Evolutionary conservation across 1,139 yeast genomes (phyloP), one percentile per base, ranked within the genome.

Genomic region (Pichia sp.): DNA sequence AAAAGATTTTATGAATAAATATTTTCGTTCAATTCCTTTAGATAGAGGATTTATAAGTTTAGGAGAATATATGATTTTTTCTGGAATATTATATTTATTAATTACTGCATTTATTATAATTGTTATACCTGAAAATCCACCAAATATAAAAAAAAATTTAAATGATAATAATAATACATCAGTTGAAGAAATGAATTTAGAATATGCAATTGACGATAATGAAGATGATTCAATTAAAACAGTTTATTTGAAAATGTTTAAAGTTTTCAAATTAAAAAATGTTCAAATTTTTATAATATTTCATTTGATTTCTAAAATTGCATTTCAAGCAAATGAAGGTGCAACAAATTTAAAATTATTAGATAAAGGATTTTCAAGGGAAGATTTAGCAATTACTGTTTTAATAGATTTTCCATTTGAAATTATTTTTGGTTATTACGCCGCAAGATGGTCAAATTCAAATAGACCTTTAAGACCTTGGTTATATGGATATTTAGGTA

Each of bases 401-500:
- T 67, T 92, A 43, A 86, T 94, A 43, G 97, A 92, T 62, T 92
- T 92, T 65, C 99, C 99, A 7, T 89, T 92, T 65, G 98, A 94
- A 63, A 83, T 92, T 63, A 66, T 92, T 3, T 90, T 92, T 66
- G 97, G 98, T 0, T 92, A 89, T 62, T 90, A 89, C 58, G 96
- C 96, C 2, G 98, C 96, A 4, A 79, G 89, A 56, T 89, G 97
- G 97, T 86, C 96, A 0, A 75, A 82, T 0, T 92, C 94, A 0
- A 68, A 72, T 39, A 66, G 74, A 24, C 78, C 96, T 0, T 70
- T 92, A 45, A 74, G 73, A 40, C 97, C 98, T 0, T 92, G 98
- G 98, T 63, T 90, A 56, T 73, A 76, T 61, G 98, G 95, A 0
- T 92, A 82, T 62, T 65, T 85, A n/a, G 97, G 97, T 3, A 71